Evolutionary conservation across 306 rosid genomes (phyloP).

Genomic region (Cicer bijugum): DNA sequence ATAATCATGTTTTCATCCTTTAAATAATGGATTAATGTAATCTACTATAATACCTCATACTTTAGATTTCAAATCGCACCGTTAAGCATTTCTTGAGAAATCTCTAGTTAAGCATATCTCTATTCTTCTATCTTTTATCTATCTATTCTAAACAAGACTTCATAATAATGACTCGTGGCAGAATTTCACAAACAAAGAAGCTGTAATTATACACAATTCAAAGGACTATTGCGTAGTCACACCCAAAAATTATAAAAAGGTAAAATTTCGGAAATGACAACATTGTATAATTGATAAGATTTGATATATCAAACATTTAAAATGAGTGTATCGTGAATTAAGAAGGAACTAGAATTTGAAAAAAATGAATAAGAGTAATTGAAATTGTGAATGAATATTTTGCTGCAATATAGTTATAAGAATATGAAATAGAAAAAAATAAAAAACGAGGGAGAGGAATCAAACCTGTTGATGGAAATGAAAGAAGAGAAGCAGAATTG

Average conservation of each 20-base stretch:
- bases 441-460: background rate
- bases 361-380: background rate
- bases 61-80: background rate
- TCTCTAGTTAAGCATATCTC: background rate
- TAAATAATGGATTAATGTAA: background rate
- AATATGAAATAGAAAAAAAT: background rate
- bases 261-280: background rate
- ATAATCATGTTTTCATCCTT: background rate
- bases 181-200: background rate
- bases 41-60: conserved; percentile 17
- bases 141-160: background rate
- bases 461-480: conserved; percentile 47
- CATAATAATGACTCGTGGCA: background rate
- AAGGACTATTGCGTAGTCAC: background rate
- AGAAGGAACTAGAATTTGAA: background rate
- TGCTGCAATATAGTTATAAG: background rate
- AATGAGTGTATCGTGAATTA: background rate
- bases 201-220: conserved; percentile 1
- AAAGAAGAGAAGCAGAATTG: conserved; percentile 12
- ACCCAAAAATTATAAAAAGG: background rate
- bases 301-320: conserved; percentile 13
- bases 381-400: background rate
- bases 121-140: background rate
- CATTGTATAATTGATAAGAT: background rate
- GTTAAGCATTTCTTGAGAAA: conserved; percentile 7